These are phyloP conservation scores for Pseudocercospora eumusae DNA, from an alignment of 2,329 filamentous ascomycete genomes.

Conservation along the genomic window DNA sequence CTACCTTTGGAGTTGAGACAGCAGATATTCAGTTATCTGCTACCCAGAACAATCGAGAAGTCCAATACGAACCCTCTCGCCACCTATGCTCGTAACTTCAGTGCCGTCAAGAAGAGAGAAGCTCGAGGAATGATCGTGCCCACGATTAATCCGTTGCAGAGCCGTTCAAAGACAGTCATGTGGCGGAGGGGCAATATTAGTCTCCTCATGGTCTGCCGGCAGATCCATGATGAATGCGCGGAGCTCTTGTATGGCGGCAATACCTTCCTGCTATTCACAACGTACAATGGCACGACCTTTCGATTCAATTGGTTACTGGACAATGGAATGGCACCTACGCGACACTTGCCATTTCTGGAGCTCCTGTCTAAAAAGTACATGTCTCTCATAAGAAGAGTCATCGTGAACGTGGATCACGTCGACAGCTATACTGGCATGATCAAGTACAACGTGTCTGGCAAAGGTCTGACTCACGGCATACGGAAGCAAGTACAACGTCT, in stretches of 20 bases:
- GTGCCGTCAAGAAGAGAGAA: slow-evolving; percentile 35
- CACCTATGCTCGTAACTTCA: slow-evolving; percentile 36
- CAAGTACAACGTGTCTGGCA: slow-evolving; percentile 53
- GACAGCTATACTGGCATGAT: slow-evolving; percentile 55
- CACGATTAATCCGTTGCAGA: slow-evolving; percentile 9
- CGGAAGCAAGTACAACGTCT: slow-evolving; percentile 45
- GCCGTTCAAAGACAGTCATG: slow-evolving; percentile 32
- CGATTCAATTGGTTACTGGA: slow-evolving; percentile 48
- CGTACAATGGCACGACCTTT: slow-evolving; percentile 48
- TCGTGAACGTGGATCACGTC: slow-evolving; percentile 51
- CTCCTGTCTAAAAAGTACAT: slow-evolving; percentile 47
- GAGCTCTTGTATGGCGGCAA: slow-evolving; percentile 51
- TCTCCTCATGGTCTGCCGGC: slow-evolving; percentile 44
- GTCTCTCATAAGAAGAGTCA: slow-evolving; percentile 44
- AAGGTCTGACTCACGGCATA: slow-evolving; percentile 48
- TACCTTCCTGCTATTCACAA: slow-evolving; percentile 50
- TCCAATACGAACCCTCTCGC: slow-evolving; percentile 30
- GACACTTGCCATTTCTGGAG: slow-evolving; percentile 45
- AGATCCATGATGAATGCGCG: slow-evolving; percentile 50
- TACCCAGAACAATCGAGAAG: slow-evolving; percentile 45
- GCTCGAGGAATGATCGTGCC: slow-evolving; percentile 34
- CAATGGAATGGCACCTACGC: slow-evolving; percentile 44
- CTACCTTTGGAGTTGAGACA: slow-evolving; percentile 50
- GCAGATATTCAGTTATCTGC: slow-evolving; percentile 45
- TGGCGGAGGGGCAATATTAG: slow-evolving; percentile 48